phyloP scores from a whole-genome alignment of 768 basidiomycete species.

The Suillus alpinus region DNA sequence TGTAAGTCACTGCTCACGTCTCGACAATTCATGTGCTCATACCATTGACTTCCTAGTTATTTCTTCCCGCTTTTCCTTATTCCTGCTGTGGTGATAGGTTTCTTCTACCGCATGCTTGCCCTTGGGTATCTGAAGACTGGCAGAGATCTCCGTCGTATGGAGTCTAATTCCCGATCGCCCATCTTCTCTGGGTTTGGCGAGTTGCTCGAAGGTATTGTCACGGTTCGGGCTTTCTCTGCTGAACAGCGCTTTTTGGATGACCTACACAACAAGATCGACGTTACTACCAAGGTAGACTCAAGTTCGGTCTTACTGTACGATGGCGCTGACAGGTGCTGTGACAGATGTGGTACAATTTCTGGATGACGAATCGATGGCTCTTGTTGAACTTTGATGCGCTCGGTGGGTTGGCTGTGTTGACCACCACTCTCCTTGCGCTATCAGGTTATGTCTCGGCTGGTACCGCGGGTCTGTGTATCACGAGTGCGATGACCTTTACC shows the following conservation, averaged over 20 bases:
- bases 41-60: slow-evolving; percentile 33
- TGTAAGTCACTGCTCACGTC: slow-evolving; percentile 37
- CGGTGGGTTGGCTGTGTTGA: slow-evolving; percentile 68
- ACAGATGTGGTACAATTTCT: slow-evolving; percentile 82
- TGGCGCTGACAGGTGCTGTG: not conserved
- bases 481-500: slow-evolving; percentile 67
- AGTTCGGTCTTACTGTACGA: not conserved
- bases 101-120: slow-evolving; percentile 66
- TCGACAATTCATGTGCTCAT: slow-evolving; percentile 15
- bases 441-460: slow-evolving; percentile 58
- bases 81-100: slow-evolving; percentile 72
- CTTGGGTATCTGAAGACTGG: slow-evolving; percentile 77
- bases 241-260: slow-evolving; percentile 75
- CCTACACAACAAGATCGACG: slow-evolving; percentile 70
- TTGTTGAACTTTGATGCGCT: slow-evolving; percentile 79
- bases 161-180: slow-evolving; percentile 82
- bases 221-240: slow-evolving; percentile 86
- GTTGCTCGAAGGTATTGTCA: slow-evolving; percentile 86
- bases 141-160: slow-evolving; percentile 85
- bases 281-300: slow-evolving; percentile 63
- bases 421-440: slow-evolving; percentile 76
- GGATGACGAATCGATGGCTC: slow-evolving; percentile 91
- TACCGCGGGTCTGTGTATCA: slow-evolving; percentile 70
- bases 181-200: slow-evolving; percentile 84
- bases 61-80: slow-evolving; percentile 84